These are phyloP conservation scores for Hypoxylon sp. DNA, from an alignment of 2,329 filamentous ascomycete species.

Conservation along the genomic window DNA sequence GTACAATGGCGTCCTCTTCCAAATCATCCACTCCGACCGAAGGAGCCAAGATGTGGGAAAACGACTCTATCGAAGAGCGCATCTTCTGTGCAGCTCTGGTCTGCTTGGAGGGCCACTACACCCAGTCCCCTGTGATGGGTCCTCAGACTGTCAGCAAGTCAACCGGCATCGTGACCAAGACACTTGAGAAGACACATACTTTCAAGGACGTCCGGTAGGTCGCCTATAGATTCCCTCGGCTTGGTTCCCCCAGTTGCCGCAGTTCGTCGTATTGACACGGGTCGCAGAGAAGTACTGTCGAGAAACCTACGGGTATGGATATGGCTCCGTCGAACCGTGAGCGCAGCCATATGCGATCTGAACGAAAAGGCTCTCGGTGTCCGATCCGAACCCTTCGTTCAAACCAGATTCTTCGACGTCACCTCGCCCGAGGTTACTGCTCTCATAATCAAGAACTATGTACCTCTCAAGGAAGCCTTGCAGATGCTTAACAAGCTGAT, in stretches of 20 bases:
- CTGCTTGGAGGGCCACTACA: constrained; percentile 68
- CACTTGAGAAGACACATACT: constrained; percentile 69
- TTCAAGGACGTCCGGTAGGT: constrained; percentile 65
- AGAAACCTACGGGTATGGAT: constrained; percentile 72
- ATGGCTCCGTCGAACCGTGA: constrained; percentile 68
- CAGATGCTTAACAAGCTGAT: constrained; percentile 71
- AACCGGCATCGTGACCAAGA: constrained; percentile 65
- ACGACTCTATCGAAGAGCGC: constrained; percentile 68
- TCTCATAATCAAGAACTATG: constrained; percentile 69
- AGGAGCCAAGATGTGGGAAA: constrained; percentile 42
- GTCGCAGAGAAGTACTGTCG: constrained; percentile 63
- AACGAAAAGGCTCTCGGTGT: constrained; percentile 67
- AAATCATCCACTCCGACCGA: constrained; percentile 30
- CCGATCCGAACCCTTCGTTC: constrained; percentile 60
- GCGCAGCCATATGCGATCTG: constrained; percentile 66
- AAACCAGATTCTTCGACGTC: constrained; percentile 59
- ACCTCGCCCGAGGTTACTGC: constrained; percentile 69
- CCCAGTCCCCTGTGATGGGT: constrained; percentile 64
- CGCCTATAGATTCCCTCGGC: neutral
- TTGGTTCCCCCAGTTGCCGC: neutral
- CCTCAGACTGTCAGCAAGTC: constrained; percentile 62
- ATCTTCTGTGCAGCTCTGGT: constrained; percentile 68
- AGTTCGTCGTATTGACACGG: neutral
- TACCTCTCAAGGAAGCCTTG: constrained; percentile 66
- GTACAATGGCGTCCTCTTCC: constrained; percentile 36